A percentile compares a stretch with the other conserved stretches of the same genome.
Conservation (phyloP, 805 yeast genomes). For the Candida xiaguanensis region DNA sequence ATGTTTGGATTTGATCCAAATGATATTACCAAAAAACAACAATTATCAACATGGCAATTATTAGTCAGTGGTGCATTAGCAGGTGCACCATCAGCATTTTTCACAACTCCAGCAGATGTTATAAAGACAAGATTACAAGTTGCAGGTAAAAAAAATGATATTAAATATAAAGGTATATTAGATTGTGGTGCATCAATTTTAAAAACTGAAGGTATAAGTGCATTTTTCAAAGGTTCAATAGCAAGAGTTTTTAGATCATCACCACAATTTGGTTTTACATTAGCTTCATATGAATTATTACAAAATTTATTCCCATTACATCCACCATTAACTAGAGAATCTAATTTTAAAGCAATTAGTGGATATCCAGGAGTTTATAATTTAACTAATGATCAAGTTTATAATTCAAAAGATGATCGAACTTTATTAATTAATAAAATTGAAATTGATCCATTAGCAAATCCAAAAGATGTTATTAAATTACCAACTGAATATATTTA, state of each 20-base stretch:
- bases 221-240: constrained; percentile 94
- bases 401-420: constrained; percentile 36
- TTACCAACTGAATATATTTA: constrained; percentile 46
- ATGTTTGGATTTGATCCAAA: constrained; percentile 79
- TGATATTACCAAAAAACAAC: constrained; percentile 52
- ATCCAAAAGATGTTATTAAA: constrained; percentile 29
- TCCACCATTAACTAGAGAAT: constrained; percentile 42
- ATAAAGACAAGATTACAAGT: constrained; percentile 92
- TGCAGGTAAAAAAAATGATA: constrained; percentile 72
- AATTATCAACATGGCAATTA: constrained; percentile 78
- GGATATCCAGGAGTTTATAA: constrained; percentile 46
- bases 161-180: constrained; percentile 67
- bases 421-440: constrained; percentile 31
- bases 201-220: constrained; percentile 77
- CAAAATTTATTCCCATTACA: constrained; percentile 74
- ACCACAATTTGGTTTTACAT: constrained; percentile 96
- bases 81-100: constrained; percentile 96
- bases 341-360: constrained; percentile 40
- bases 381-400: constrained; percentile 44
- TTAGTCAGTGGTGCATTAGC: constrained; percentile 89
- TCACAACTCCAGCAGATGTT: constrained; percentile 96
- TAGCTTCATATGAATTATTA: constrained; percentile 94
- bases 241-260: constrained; percentile 94
- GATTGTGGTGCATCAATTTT: constrained; percentile 75
- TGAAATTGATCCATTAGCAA: constrained; percentile 4